Percentiles rank a stretch among this genome's conserved stretches.
Conservation (phyloP, 2,329 filamentous ascomycete species). For the Diaporthe citrichinensis region DNA sequence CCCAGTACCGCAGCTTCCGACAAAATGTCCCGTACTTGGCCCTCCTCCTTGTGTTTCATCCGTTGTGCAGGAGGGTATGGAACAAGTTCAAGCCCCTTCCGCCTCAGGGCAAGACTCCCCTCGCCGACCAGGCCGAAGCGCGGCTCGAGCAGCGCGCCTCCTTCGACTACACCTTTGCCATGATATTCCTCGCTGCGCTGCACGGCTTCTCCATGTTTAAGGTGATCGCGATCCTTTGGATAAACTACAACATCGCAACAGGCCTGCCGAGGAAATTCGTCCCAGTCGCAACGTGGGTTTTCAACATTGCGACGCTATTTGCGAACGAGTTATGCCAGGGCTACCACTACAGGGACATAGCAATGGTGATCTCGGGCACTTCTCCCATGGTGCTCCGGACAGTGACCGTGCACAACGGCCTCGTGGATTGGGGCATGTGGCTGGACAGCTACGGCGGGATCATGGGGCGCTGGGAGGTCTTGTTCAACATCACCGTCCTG, state of each 20-base stretch:
- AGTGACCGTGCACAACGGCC: slow-evolving; percentile 49
- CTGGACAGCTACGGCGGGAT: slow-evolving; percentile 87
- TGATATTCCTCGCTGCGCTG: slow-evolving; percentile 82
- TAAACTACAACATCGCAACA: slow-evolving; percentile 87
- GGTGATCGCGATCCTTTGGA: slow-evolving; percentile 81
- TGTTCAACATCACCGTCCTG: slow-evolving; percentile 96
- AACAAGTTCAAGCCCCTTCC: slow-evolving; percentile 64
- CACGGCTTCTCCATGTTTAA: slow-evolving; percentile 91
- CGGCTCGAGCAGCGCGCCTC: slow-evolving; percentile 78
- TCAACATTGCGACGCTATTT: slow-evolving; percentile 89
- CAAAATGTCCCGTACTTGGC: slow-evolving; percentile 87
- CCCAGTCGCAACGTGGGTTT: slow-evolving; percentile 86
- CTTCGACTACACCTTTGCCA: slow-evolving; percentile 87
- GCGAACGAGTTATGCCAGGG: slow-evolving; percentile 88
- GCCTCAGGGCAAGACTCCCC: slow-evolving; percentile 47
- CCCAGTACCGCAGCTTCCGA: slow-evolving; percentile 89
- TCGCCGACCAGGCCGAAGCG: slow-evolving; percentile 63
- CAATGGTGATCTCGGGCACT: slow-evolving; percentile 60
- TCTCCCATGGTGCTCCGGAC: slow-evolving; percentile 44
- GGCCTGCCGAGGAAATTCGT: slow-evolving; percentile 78
- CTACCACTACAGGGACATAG: slow-evolving; percentile 79
- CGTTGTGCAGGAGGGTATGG: slow-evolving; percentile 81
- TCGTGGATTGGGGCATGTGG: slow-evolving; percentile 76
- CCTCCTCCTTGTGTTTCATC: slow-evolving; percentile 82
- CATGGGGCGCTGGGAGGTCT: slow-evolving; percentile 93